A percentile compares a stretch with the other conserved stretches of the same genome.
Evolutionary conservation across 192 early-diverging fungal genomes (phyloP).

Genomic region (Podila horticola): DNA sequence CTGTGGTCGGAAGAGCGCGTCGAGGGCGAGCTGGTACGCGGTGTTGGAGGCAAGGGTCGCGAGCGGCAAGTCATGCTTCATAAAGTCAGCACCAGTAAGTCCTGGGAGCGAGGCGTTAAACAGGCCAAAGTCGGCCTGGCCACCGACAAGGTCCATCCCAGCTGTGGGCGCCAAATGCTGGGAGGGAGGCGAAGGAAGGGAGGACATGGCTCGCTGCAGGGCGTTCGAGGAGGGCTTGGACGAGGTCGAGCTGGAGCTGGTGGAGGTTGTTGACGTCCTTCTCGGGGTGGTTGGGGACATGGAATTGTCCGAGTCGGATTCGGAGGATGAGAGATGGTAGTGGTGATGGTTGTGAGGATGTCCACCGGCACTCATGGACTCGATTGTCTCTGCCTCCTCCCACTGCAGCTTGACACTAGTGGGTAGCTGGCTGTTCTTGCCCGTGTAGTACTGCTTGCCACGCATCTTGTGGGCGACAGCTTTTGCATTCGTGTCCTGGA

Average conservation of each 20-base stretch:
- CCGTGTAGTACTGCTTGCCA: conserved; percentile 21
- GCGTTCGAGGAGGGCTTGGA: conserved; percentile 1
- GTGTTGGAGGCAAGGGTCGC: conserved; percentile 14
- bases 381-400: conserved; percentile 45
- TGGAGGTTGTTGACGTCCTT: not conserved
- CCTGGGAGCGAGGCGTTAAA: conserved; percentile 32
- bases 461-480: conserved; percentile 33
- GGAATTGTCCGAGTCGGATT: conserved; percentile 21
- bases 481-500: conserved; percentile 9
- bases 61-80: not conserved
- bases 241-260: not conserved
- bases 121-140: conserved; percentile 21
- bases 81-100: not conserved
- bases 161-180: conserved; percentile 1
- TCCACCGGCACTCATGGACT: conserved; percentile 47
- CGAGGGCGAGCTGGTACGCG: conserved; percentile 43
- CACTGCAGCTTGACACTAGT: conserved; percentile 28
- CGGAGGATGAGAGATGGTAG: conserved; percentile 10
- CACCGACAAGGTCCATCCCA: conserved; percentile 45
- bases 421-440: conserved; percentile 2
- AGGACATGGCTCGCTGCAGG: conserved; percentile 19
- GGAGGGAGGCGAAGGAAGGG: conserved; percentile 28
- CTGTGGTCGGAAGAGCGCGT: conserved; percentile 15
- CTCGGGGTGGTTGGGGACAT: conserved; percentile 3
- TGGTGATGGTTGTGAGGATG: conserved; percentile 33